Evolutionary conservation across 2,329 filamentous ascomycete genomes (phyloP).

Genomic region (Cercospora canescens): DNA sequence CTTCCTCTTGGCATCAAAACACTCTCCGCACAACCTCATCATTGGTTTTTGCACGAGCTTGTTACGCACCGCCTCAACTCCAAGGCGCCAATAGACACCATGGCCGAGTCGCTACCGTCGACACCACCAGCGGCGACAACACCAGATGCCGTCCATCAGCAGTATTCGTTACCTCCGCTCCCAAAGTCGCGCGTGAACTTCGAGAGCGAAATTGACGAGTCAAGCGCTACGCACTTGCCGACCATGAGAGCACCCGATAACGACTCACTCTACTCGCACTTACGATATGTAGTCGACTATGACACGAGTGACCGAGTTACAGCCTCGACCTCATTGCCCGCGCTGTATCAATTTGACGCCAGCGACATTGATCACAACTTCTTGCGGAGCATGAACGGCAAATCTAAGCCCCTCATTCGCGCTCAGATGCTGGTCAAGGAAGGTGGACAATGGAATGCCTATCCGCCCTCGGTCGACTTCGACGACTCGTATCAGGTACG

Average conservation of each 20-base stretch:
- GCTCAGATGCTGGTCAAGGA: neutral
- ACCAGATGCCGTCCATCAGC: no score
- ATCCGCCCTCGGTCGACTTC: neutral
- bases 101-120: neutral
- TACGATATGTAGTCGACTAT: neutral
- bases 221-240: no score
- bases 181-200: no score
- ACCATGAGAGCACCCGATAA: no score
- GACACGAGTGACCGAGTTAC: neutral
- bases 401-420: neutral
- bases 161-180: no score
- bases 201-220: no score
- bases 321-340: neutral
- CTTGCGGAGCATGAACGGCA: neutral
- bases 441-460: neutral
- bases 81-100: neutral
- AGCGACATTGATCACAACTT: neutral
- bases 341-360: neutral
- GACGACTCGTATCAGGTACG: neutral
- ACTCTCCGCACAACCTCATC: neutral
- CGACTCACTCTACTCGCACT: neutral
- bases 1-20: neutral
- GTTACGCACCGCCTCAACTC: neutral
- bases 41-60: neutral
- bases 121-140: neutral